Base-by-base conservation (phyloP, 306 rosid genomes). In the Prunus davidiana region DNA sequence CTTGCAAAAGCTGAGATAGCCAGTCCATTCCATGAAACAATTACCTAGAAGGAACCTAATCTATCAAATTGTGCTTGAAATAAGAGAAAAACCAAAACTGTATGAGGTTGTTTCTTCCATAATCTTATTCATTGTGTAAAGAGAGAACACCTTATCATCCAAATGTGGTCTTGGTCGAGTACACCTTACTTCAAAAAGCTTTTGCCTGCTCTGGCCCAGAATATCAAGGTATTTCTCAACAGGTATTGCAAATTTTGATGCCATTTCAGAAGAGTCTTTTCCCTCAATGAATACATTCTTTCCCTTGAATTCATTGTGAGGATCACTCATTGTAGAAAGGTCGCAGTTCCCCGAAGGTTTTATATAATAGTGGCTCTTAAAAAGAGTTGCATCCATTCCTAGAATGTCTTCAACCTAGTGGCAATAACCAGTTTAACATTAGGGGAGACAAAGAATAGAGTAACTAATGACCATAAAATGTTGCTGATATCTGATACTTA, bases 1-100 rank as follows among this genome's bases (percentile, higher is more conserved):
- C 98, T 90, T 41, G 96, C 98, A 85, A 92, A 90, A 68, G 97
- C 83, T 79, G 98, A 94, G 69, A 94, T 86, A 60, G 80, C 89
- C 83, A 94, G 85, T 69, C 98, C 98, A 84, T 94, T 94, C 98
- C 97, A 94, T 8, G 98, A 88, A 32, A 92, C 98, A 73, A 94
- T 94, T 50, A 94, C 98, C 98, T 94, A 86, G 41, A 49, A 70
- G 72, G 78, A 72, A 81, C n/a, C 69, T 8, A 32, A 73, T 75
- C 30, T 78, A 82, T 82, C 78, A 64, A 60, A 52, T 14, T 66
- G 25, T 61, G 18, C 58, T 52, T 28, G 12, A 77, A 73, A 20
- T 11, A 47, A 24, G 1, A 6, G 20, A 55, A 71, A 60, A 79
- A 66, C 54, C 54, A 66, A 41, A 67, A 58, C 69, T 49, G 54